phyloP scores from a whole-genome alignment of 805 yeast species.

The Lachancea dasiensis region DNA sequence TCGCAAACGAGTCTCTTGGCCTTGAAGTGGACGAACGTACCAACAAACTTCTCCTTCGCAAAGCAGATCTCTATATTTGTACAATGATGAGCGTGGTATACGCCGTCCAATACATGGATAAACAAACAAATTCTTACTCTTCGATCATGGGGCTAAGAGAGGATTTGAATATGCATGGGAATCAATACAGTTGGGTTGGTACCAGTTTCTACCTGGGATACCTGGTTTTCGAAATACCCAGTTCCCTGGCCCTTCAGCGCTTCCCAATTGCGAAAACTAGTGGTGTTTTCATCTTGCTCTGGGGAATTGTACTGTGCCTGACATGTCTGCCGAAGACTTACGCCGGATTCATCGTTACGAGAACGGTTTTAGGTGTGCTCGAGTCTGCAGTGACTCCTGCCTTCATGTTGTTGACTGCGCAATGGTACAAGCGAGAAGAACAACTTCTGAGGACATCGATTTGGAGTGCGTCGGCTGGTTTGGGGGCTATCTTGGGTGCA shows the following conservation, averaged over 20 bases:
- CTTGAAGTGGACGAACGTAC: slow-evolving; percentile 11
- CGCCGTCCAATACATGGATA: slow-evolving; percentile 38
- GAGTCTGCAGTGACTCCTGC: slow-evolving; percentile 56
- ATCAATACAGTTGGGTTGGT: slow-evolving; percentile 49
- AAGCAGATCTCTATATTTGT: slow-evolving; percentile 34
- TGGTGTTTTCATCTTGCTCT: slow-evolving; percentile 27
- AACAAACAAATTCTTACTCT: slow-evolving; percentile 35
- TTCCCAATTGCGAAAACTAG: background rate
- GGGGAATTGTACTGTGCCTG: slow-evolving; percentile 48
- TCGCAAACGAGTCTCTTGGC: slow-evolving; percentile 8
- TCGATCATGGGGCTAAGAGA: slow-evolving; percentile 34
- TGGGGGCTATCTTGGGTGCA: slow-evolving; percentile 49
- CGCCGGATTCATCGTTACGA: slow-evolving; percentile 40
- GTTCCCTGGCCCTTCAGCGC: slow-evolving; percentile 28
- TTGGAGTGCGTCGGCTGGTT: slow-evolving; percentile 41
- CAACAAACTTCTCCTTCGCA: slow-evolving; percentile 29
- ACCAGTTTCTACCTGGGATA: slow-evolving; percentile 61
- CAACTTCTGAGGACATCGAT: slow-evolving; percentile 39
- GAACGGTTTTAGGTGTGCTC: slow-evolving; percentile 46
- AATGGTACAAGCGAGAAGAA: slow-evolving; percentile 49
- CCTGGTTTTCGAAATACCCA: slow-evolving; percentile 43
- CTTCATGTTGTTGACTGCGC: slow-evolving; percentile 48
- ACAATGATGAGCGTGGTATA: slow-evolving; percentile 35
- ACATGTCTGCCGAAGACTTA: slow-evolving; percentile 41
- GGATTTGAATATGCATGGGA: slow-evolving; percentile 34